Evolutionary conservation across 805 yeast genomes (phyloP), one percentile per base, ranked within the genome.

Genomic region (Starmerella tilneyi): DNA sequence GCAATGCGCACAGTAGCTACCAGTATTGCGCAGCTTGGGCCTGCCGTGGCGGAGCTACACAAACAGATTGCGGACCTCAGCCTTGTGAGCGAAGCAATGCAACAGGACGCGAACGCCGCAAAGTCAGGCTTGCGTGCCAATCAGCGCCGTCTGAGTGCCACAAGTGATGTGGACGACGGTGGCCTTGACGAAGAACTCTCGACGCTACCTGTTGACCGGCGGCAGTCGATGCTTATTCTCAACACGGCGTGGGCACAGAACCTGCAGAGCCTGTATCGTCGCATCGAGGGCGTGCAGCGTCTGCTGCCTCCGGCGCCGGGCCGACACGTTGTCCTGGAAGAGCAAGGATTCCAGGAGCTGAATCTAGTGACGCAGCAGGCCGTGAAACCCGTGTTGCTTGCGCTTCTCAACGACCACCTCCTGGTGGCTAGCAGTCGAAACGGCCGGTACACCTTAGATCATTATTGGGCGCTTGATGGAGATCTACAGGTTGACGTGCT

Each of bases 211-310:
- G 58, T 49, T 44, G 65, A 68, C 43, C 85, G 81, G 59, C 68
- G 94, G 34, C 76, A 79, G 49, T 78, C 86, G 44, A 76, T 85
- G 42, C 56, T 81, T 43, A 75, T 83, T 44, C 65, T 86, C 42
- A 89, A 84, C 59, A 78, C 78, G 55, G 74, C 82, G 68, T 85
- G 96, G 95, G 81, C 78, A 13, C 69, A 70, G 34, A 85, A 82
- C 57, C 66, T 86, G 57, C 75, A 73, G 44, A 71, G 75, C 8
- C 64, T 86, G 42, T 85, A 80, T 61, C 77, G 77, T 54, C 84
- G 81, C 51, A 94, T 88, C 13, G 95, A 88, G 52, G 94, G 95
- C n/a, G 86, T 94, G 1, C 88, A 83, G 55, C 82, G 82, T 56
- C 75, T 73, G 48, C 69, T 86, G 30, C 81, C 85, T 17, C 76